Evolutionary conservation across 306 rosid genomes (phyloP).

Genomic region (Pterocarpus macrocarpus): DNA sequence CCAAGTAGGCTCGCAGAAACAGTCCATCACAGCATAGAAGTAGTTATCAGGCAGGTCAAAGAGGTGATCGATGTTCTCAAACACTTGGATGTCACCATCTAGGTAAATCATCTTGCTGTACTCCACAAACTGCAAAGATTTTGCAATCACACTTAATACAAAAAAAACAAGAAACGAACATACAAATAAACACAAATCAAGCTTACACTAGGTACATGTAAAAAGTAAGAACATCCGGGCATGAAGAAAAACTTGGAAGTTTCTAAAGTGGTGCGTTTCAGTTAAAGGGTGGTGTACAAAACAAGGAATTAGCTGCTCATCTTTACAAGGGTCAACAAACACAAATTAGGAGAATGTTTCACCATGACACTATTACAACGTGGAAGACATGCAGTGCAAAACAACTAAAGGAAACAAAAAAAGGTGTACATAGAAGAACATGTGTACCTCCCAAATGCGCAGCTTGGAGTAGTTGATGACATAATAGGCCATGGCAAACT

Average conservation of each 20-base stretch:
- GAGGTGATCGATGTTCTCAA: slow-evolving; percentile 72
- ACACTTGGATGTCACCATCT: slow-evolving; percentile 85
- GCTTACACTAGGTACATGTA: too few species aligned
- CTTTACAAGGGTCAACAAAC: too few species aligned
- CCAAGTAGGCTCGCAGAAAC: slow-evolving; percentile 85
- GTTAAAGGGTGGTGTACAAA: too few species aligned
- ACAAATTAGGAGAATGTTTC: too few species aligned
- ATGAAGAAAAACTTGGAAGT: too few species aligned
- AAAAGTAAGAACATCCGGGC: too few species aligned
- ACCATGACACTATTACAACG: too few species aligned
- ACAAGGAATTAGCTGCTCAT: too few species aligned
- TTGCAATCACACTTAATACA: not conserved
- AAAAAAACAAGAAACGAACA: too few species aligned
- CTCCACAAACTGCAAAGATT: slow-evolving; percentile 73
- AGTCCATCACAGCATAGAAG: slow-evolving; percentile 84
- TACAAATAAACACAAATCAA: not conserved
- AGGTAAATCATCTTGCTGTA: slow-evolving; percentile 81
- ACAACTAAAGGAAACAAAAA: not conserved
- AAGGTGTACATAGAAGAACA: not conserved
- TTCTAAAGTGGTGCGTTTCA: too few species aligned
- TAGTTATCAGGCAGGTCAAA: slow-evolving; percentile 63
- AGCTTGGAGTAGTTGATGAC: slow-evolving; percentile 95
- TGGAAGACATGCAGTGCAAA: slow-evolving; percentile 2
- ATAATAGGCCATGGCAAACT: slow-evolving; percentile 87
- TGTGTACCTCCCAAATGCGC: slow-evolving; percentile 87